phyloP scores from a whole-genome alignment of 192 early-diverging fungal genomes.

The Coemansia sp. region DNA sequence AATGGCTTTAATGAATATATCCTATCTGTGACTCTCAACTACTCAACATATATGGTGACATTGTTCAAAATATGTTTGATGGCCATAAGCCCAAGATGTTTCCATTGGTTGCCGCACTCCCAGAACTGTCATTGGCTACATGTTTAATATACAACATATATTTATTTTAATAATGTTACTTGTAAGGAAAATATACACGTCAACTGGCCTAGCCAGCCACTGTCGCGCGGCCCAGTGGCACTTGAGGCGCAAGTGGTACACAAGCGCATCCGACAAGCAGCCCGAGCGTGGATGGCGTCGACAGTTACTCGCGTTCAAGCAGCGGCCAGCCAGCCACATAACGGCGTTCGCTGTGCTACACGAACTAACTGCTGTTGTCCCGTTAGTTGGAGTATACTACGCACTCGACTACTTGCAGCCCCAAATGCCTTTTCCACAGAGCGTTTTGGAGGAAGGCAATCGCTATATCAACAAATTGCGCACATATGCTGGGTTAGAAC shows the following conservation, averaged over 20 bases:
- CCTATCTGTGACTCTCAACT: not conserved
- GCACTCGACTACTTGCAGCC: constrained; percentile 59
- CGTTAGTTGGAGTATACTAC: constrained; percentile 76
- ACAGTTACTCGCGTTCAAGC: constrained; percentile 58
- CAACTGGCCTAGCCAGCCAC: not conserved
- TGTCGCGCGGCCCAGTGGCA: not conserved
- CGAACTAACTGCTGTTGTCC: constrained; percentile 85
- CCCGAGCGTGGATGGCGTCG: constrained; percentile 19
- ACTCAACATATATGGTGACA: not conserved
- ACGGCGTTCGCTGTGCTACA: constrained; percentile 82
- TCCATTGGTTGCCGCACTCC: not conserved
- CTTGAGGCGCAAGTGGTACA: not conserved
- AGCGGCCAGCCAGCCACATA: constrained; percentile 70
- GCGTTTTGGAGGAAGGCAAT: constrained; percentile 61
- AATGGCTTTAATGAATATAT: not conserved
- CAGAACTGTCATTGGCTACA: not conserved
- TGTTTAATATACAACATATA: not conserved
- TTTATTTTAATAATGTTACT: not conserved
- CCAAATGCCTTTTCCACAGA: constrained; percentile 69
- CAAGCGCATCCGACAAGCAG: not conserved
- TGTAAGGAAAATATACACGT: not conserved
- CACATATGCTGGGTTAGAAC: constrained; percentile 52
- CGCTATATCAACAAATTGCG: constrained; percentile 63
- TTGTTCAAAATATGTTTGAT: not conserved
- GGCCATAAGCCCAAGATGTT: constrained; percentile 1